A percentile compares a stretch with the other conserved stretches of the same genome.
phyloP scores from a whole-genome alignment of 2,329 filamentous ascomycete species.

The Aureobasidium sp. region DNA sequence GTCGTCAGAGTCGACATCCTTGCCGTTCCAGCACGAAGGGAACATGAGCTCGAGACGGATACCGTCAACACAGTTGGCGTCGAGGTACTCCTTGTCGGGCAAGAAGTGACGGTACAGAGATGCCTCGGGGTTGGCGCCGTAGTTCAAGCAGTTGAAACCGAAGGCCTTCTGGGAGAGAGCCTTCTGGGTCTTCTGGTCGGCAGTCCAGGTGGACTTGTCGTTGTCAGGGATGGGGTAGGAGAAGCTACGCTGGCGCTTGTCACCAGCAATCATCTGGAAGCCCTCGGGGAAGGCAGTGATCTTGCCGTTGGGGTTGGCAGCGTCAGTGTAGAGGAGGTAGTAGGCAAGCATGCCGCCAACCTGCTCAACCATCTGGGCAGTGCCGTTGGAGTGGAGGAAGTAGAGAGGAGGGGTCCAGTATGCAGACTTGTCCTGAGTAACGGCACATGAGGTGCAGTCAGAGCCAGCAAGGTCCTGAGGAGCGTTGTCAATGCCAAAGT shows the following conservation, averaged over 20 bases:
- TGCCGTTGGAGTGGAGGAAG: constrained; percentile 61
- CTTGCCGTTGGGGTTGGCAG: constrained; percentile 19
- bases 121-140: constrained; percentile 54
- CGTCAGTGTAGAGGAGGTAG: constrained; percentile 65
- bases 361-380: constrained; percentile 60
- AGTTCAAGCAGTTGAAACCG: constrained; percentile 95
- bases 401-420: constrained; percentile 77
- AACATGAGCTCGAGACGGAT: constrained; percentile 79
- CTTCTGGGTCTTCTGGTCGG: constrained; percentile 56
- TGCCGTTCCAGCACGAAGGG: constrained; percentile 80
- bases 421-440: constrained; percentile 73
- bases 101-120: constrained; percentile 75
- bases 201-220: constrained; percentile 62
- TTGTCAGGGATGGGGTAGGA: constrained; percentile 57
- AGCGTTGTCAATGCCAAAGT: constrained; percentile 51
- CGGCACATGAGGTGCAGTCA: constrained; percentile 71
- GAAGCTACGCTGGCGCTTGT: constrained; percentile 59
- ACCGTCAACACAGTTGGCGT: constrained; percentile 73
- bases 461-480: constrained; percentile 49
- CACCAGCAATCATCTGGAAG: constrained; percentile 77
- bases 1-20: constrained; percentile 45
- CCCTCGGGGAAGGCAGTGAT: constrained; percentile 64
- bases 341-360: constrained; percentile 84
- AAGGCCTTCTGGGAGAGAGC: constrained; percentile 70
- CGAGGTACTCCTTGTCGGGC: constrained; percentile 70